Evolutionary conservation across 2,329 filamentous ascomycete species (phyloP), one percentile per base, ranked within the genome.

Genomic region (Colletotrichum lini): DNA sequence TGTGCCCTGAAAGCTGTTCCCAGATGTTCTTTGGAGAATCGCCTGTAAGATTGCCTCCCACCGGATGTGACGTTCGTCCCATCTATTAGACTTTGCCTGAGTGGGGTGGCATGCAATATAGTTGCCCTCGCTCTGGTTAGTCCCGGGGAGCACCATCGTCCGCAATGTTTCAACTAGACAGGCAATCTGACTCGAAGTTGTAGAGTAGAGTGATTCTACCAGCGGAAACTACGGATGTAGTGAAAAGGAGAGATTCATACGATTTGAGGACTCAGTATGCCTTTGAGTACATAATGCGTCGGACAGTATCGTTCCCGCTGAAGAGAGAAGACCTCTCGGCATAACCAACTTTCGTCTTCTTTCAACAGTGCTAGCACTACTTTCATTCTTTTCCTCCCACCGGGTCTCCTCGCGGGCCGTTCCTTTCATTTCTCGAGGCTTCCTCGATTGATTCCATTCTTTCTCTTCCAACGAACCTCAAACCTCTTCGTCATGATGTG

Each of bases 351-450:
- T 15, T 40, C 35, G 21, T 9, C 15, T 23, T 44, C 21, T 45
- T 12, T 59, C 21, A 3, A 15, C 23, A 52, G 66, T 69, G 66
- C 66, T 65, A 53, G 64, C 57, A 67, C 63, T 62, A 16, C 21
- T 50, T 62, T 9, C 49, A 6, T 62, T 67, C 68, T 61, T 57
- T 70, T 42, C 30, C 30, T 9, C 30, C 30, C 30, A 30, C n/a
- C 16, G 18, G 42, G 35, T 57, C 50, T 61, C 15, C 8, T 53
- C 23, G 44, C 47, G 53, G 64, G 30, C 44, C 42, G 50, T 47
- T 62, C 8, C 67, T 9, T 50, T 70, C 64, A 3, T 62, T 62
- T 4, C 13, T 21, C 44, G 44, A 61, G 57, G 12, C 23, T 38
- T 21, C 12, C 47, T 67, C 50, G 30, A 47, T 6, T 52, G 16